Evolutionary conservation across 768 basidiomycete species (phyloP), one percentile per base, ranked within the genome.

Genomic region (Rhizopogon sp.): DNA sequence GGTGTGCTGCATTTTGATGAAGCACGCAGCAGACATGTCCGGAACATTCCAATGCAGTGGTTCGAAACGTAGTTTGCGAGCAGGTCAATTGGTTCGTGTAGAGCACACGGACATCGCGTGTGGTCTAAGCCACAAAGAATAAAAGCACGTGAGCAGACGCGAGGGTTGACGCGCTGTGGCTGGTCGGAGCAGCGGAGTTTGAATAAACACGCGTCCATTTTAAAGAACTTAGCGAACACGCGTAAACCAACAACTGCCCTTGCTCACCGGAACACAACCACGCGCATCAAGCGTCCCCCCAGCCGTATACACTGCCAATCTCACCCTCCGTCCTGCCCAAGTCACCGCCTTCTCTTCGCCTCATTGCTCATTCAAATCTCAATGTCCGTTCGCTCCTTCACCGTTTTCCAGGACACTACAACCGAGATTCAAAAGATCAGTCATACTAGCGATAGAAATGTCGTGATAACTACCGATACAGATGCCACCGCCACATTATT

Each of bases 401-500:
- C 82, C 49, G 81, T 87, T 54, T 87, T 86, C 66, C 81, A 81
- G 60, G 85, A 87, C 69, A 58, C 70, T 49, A 76, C 79, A 20
- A 63, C 66, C 56, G 74, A 75, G 55, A 58, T 60, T 42, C 54
- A 65, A 16, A 71, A 70, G 46, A 74, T 73, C 54, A 56, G n/a
- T 57, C 58, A 41, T 50, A 64, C 59, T 60, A 50, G 33, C 44
- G 64, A 63, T 52, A 58, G 65, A 50, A 62, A 61, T 55, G 37
- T 64, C 57, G 52, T 59, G 11, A 60, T 51, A n/a, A 59, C 53
- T 57, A 55, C 58, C 5, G 50, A 57, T 42, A 45, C 67, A 45
- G 66, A 65, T 57, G 49, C 57, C 39, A 60, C 68, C 56, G 60
- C 72, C 58, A 71, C 74, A 60, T 58, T 67, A 7, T 59, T 71